phyloP scores from a whole-genome alignment of 352 stramenopile species.

The Phytopythium mirpurense region DNA sequence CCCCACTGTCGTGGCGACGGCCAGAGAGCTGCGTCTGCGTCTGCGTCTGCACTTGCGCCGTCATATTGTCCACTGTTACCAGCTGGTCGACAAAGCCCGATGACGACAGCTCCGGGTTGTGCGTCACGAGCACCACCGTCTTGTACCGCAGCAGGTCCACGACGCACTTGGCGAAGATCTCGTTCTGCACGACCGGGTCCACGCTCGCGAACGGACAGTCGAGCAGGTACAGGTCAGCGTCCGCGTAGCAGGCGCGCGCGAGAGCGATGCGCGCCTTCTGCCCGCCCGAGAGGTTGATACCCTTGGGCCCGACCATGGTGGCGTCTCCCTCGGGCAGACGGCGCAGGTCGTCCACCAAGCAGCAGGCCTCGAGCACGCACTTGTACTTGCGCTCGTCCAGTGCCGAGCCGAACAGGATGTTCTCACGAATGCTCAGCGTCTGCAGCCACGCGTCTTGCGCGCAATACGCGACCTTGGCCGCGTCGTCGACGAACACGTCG shows the following conservation, averaged over 20 bases:
- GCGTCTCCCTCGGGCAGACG: conserved; percentile 51
- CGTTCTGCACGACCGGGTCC: conserved; percentile 51
- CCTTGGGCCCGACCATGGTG: conserved; percentile 41
- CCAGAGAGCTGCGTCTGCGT: conserved; percentile 17
- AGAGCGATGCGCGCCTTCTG: conserved; percentile 54
- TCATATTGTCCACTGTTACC: conserved; percentile 26
- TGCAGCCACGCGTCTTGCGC: conserved; percentile 95
- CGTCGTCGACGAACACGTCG: conserved; percentile 25
- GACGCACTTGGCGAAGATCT: conserved; percentile 56
- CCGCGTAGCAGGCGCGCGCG: conserved; percentile 47
- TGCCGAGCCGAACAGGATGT: conserved; percentile 93
- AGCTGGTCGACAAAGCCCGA: conserved; percentile 40
- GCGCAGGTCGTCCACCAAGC: conserved; percentile 33
- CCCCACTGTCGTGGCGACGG: conserved; percentile 8
- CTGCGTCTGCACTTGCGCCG: conserved; percentile 22
- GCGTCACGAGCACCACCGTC: conserved; percentile 45
- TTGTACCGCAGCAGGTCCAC: conserved; percentile 42
- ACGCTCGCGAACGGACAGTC: conserved; percentile 51
- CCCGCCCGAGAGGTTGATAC: conserved; percentile 48
- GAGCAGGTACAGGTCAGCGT: conserved; percentile 49
- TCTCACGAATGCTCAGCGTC: conserved; percentile 94
- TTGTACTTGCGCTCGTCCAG: conserved; percentile 64
- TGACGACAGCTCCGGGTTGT: conserved; percentile 44
- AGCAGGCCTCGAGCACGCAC: conserved; percentile 59
- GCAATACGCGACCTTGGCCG: conserved; percentile 66